Evolutionary conservation across 306 rosid species (phyloP), one percentile per base, ranked within the genome.

Genomic region (Malus orientalis): DNA sequence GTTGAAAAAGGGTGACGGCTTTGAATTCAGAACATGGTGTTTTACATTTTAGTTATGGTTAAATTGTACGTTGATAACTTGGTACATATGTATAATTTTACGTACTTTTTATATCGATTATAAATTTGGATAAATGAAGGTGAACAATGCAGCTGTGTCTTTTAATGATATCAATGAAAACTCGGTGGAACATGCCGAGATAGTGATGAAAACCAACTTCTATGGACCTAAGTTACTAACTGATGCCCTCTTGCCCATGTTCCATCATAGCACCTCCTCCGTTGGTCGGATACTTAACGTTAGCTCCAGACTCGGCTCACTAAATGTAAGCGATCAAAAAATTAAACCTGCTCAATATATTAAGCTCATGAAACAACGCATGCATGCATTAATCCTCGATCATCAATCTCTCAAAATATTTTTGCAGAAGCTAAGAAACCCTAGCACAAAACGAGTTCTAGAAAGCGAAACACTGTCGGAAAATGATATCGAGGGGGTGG

Each of bases 231-330:
- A 87, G 76, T 53, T 89, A 57, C 78, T 95, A 3, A 89, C 79
- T 11, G 51, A 92, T 67, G 82, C 92, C 18, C 92, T 95, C 4
- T 74, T 90, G 27, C 97, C 95, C 51, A 36, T 80, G 73, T 90
- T 94, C 22, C 92, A 92, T 25, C 93, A 93, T 51, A 79, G 45
- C 79, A 86, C 90, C 15, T 30, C 89, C 69, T 69, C 88, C 29
- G 51, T 54, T 4, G 51, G 79, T 33, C 93, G 99, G 20, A 79
- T 95, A 75, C 89, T 95, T 22, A 95, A 95, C 59, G 68, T 95
- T 29, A 92, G 91, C 77, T 95, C 99, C 9, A 88, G 99, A 74
- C 99, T 95, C 1, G 97, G 99, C 61, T 89, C 93, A 16, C 82
- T 90, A 3, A 60, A 87, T 47, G 98, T 93, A 75, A 68, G 78